Conservation (phyloP, 140 eudicot species). For the Stevia rebaudiana region DNA sequence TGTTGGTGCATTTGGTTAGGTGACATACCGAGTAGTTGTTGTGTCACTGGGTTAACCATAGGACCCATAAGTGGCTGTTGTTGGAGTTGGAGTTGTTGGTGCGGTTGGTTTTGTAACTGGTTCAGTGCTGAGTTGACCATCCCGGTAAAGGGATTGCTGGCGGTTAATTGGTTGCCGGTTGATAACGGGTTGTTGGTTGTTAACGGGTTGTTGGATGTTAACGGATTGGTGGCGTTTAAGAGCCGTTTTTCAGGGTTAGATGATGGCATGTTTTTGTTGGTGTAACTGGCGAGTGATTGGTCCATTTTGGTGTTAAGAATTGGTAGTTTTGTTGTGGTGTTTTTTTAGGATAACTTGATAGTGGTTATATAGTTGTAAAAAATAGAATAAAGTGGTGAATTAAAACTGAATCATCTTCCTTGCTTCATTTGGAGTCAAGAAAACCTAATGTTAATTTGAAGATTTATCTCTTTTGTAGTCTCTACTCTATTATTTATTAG, state of each 20-base stretch:
- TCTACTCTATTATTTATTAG: conserved; percentile 17
- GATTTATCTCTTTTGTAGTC: conserved; percentile 33
- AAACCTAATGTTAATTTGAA: conserved; percentile 22
- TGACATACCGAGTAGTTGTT: conserved; percentile 22
- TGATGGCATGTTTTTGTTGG: conserved; percentile 29
- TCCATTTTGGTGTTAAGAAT: conserved; percentile 23
- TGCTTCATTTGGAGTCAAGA: conserved; percentile 38
- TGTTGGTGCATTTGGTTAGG: conserved; percentile 25
- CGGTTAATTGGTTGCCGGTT: conserved; percentile 10
- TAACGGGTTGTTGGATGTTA: conserved; percentile 18
- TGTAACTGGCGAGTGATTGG: conserved; percentile 30
- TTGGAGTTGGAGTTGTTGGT: conserved; percentile 27
- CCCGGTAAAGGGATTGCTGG: conserved; percentile 24
- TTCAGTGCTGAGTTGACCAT: conserved; percentile 23
- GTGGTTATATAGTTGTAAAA: conserved; percentile 28
- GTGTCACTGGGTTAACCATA: conserved; percentile 27
- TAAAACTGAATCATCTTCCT: conserved; percentile 50
- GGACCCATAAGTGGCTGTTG: conserved; percentile 34
- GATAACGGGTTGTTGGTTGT: conserved; percentile 15
- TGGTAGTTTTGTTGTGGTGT: conserved; percentile 17
- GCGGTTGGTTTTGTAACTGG: conserved; percentile 28
- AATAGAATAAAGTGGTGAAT: conserved; percentile 37
- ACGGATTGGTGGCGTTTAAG: conserved; percentile 27
- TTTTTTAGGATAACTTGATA: conserved; percentile 4
- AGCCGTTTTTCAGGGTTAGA: conserved; percentile 31